Conservation (phyloP, 169 alveolate species). For the Eimeria mitis region DNA sequence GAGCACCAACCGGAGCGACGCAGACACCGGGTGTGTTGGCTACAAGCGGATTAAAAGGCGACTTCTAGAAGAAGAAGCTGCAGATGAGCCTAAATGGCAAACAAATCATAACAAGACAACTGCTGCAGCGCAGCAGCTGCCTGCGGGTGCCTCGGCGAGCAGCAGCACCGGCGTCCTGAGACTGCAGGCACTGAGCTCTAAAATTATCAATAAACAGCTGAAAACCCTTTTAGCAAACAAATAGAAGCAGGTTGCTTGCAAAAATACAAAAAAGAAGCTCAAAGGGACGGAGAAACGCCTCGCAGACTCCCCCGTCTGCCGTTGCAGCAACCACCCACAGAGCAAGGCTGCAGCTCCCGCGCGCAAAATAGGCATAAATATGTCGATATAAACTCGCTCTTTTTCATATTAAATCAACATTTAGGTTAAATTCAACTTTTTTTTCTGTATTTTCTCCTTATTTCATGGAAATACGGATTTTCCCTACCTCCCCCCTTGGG, state of each 20-base stretch:
- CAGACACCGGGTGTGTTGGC: constrained; percentile 33
- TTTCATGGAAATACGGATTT: not conserved
- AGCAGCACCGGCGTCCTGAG: constrained; percentile 30
- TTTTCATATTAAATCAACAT: not conserved
- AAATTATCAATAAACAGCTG: not conserved
- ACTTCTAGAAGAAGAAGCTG: not conserved
- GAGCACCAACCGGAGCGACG: not conserved
- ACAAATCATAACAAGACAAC: not conserved
- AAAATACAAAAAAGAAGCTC: constrained; percentile 1
- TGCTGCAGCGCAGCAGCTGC: constrained; percentile 59
- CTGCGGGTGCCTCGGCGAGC: constrained; percentile 55
- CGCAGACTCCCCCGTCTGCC: not conserved
- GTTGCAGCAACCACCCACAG: constrained; percentile 23
- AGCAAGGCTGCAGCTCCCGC: constrained; percentile 56
- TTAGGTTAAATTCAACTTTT: not conserved
- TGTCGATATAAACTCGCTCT: not conserved
- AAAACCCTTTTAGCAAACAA: constrained; percentile 36
- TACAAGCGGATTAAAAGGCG: constrained; percentile 11
- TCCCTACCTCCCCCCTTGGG: not conserved
- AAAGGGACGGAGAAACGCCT: not conserved
- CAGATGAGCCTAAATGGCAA: not conserved
- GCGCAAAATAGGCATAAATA: constrained; percentile 32
- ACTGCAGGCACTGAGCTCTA: not conserved
- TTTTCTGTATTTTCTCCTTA: not conserved
- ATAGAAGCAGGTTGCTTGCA: not conserved